Evolutionary conservation across 768 basidiomycete genomes (phyloP), one percentile per base, ranked within the genome.

Genomic region (Boletus tomentosulus): DNA sequence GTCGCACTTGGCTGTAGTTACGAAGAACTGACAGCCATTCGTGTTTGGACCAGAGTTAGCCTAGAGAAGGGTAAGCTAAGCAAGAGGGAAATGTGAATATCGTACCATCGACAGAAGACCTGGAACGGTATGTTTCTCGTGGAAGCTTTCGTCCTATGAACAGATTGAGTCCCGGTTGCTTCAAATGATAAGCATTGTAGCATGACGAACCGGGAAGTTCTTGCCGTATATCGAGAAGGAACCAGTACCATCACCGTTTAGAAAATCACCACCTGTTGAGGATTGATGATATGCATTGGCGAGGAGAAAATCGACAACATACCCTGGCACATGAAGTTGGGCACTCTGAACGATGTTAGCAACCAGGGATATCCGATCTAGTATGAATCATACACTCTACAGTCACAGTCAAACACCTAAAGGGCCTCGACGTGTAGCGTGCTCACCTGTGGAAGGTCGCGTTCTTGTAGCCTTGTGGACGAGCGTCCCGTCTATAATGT

Each of bases 1-100:
- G 57, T 95, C 92, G 58, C 95, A 96, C 61, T 90, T 88, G 9
- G 85, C 91, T 2, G 92, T 94, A 0, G 97, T 99, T 66, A 99
- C 86, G 78, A 99, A 99, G 77, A 98, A 99, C 83, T 92, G 93
- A 69, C 92, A 95, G 3, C 95, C 96, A 59, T 98, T 98, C 13
- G 93, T 95, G 64, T 92, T 87, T 3, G 89, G 82, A 6, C 96
- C 96, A 0, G 95, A 97, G 72, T 98, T 98, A 0, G 95, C 96
- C 93, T 95, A 62, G 30, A 50, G 24, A 24, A 51, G 2, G 46
- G 57, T 30, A 57, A 35, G 10, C 34, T 39, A 39, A 44, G 43
- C 43, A 22, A 56, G 13, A 53, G 10, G 24, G 31, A 45, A 16
- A 49, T 37, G 45, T 19, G 46, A 46, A 19, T 37, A 47, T 71